Conservation (phyloP, 179 eudicot species). For the Spergularia azorica region DNA sequence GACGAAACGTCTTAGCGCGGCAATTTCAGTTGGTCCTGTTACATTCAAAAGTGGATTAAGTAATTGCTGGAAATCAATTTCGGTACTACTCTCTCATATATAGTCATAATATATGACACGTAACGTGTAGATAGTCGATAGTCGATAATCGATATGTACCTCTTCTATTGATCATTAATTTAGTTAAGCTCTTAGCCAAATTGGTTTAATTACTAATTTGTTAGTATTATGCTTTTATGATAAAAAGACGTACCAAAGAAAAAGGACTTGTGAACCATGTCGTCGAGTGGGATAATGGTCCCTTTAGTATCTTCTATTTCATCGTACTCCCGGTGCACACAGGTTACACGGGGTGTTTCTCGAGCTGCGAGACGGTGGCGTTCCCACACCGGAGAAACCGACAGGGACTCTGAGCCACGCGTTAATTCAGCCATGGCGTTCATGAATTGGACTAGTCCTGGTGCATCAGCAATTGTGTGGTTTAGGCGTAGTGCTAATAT, state of each 20-base stretch:
- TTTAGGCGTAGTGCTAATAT: constrained; percentile 43
- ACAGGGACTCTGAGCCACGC: constrained; percentile 26
- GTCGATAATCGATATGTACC: too few relatives aligned
- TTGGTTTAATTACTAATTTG: too few relatives aligned
- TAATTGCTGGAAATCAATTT: neutral
- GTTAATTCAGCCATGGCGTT: constrained; percentile 43
- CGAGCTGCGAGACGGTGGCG: constrained; percentile 42
- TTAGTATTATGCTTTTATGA: too few relatives aligned
- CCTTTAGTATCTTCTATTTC: constrained; percentile 26
- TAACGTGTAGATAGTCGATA: too few relatives aligned
- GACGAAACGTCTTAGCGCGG: constrained; percentile 33
- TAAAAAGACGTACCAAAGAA: constrained; percentile 33
- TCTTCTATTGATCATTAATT: too few relatives aligned
- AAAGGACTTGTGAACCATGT: constrained; percentile 46
- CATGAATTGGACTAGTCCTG: constrained; percentile 41
- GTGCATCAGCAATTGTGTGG: constrained; percentile 48
- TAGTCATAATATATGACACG: too few relatives aligned
- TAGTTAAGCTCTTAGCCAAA: too few relatives aligned
- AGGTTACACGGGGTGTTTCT: constrained; percentile 29
- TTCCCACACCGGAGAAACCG: constrained; percentile 42
- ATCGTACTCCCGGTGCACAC: constrained; percentile 38
- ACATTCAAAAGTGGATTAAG: neutral
- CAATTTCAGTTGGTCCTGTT: constrained; percentile 28
- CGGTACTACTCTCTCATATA: neutral
- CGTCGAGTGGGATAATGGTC: constrained; percentile 36